Evolutionary conservation across 2,329 filamentous ascomycete genomes (phyloP).

Genomic region (Fusarium tjaetaba): DNA sequence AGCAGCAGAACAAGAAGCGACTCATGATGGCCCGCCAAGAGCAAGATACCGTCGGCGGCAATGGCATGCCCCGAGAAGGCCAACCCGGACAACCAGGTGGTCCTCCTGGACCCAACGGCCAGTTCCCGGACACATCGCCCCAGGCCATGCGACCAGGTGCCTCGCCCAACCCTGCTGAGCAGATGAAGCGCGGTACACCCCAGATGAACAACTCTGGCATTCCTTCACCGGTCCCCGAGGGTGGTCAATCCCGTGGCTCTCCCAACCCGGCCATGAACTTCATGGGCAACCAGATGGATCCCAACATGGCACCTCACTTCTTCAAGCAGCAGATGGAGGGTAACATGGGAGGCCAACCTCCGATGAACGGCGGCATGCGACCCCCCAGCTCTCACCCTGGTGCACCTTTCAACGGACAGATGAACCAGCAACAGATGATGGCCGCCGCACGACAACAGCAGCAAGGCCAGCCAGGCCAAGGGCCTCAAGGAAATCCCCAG

Average conservation of each 20-base stretch:
- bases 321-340: constrained; percentile 65
- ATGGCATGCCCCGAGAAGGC: constrained; percentile 58
- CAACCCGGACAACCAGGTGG: constrained; percentile 62
- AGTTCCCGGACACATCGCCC: constrained; percentile 76
- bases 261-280: constrained; percentile 71
- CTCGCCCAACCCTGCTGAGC: constrained; percentile 80
- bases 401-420: constrained; percentile 65
- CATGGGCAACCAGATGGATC: constrained; percentile 71
- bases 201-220: constrained; percentile 76
- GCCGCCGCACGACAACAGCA: constrained; percentile 51
- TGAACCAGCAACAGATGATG: constrained; percentile 69
- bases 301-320: constrained; percentile 68
- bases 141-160: constrained; percentile 74
- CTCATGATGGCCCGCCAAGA: constrained; percentile 85
- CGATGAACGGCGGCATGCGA: constrained; percentile 72
- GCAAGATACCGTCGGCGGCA: constrained; percentile 70
- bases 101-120: constrained; percentile 66
- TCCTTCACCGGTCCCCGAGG: constrained; percentile 77
- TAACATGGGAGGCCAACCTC: constrained; percentile 53
- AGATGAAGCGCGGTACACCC: constrained; percentile 81
- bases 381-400: constrained; percentile 75
- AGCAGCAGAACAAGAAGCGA: constrained; percentile 88
- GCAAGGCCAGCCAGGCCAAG: constrained; percentile 49
- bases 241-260: constrained; percentile 71
- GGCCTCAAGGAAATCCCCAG: constrained; percentile 48